These are phyloP conservation scores for Cucurbitaria berberidis DNA, from an alignment of 2,329 filamentous ascomycete species.

Conservation along the genomic window DNA sequence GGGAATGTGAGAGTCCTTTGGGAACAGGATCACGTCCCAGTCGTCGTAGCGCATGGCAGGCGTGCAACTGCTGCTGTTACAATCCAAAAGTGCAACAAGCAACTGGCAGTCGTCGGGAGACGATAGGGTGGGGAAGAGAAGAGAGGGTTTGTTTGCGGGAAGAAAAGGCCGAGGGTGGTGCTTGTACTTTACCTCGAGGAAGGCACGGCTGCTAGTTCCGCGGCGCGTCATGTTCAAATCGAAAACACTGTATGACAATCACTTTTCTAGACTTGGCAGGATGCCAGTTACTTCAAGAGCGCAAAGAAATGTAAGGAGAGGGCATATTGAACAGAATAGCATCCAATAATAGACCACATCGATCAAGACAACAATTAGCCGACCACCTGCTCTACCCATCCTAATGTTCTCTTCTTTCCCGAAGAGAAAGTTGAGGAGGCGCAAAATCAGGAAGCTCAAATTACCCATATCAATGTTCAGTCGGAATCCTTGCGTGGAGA, in stretches of 20 bases:
- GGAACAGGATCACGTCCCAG: slow-evolving; percentile 86
- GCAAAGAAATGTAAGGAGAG: too few relatives aligned
- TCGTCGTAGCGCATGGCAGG: slow-evolving; percentile 79
- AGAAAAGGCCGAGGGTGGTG: not conserved
- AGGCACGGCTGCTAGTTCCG: slow-evolving; percentile 10
- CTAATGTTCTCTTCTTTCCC: not conserved
- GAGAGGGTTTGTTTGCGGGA: slow-evolving; percentile 4
- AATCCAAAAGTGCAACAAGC: slow-evolving; percentile 25
- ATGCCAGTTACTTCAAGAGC: not conserved
- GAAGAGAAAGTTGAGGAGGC: not conserved
- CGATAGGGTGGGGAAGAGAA: slow-evolving; percentile 9
- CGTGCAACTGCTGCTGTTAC: slow-evolving; percentile 19
- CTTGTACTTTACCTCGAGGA: not conserved
- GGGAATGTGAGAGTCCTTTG: slow-evolving; percentile 68
- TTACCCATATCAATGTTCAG: not conserved
- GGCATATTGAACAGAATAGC: not conserved
- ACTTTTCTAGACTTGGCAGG: too few relatives aligned
- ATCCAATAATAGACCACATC: not conserved
- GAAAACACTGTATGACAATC: too few relatives aligned
- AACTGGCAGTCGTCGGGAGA: slow-evolving; percentile 11
- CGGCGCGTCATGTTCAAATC: not conserved
- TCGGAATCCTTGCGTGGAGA: not conserved
- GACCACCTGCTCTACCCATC: not conserved
- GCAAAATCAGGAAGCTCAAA: not conserved
- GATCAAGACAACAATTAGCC: not conserved